Evolutionary conservation across 371 early-diverging fungal genomes (phyloP).

Genomic region (Mucor circinelloides): DNA sequence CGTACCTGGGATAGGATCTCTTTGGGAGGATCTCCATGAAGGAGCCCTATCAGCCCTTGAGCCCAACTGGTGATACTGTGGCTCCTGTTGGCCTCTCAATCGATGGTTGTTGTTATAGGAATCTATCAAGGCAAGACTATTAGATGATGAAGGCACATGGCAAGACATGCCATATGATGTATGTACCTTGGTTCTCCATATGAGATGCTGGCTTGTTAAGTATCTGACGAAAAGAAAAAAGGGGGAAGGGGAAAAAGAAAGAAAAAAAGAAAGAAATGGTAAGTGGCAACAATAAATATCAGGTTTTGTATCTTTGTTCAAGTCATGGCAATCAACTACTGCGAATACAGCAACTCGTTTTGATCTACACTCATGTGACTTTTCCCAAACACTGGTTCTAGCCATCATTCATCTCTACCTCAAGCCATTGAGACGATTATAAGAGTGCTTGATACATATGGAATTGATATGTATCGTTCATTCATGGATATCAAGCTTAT

Average conservation of each 20-base stretch:
- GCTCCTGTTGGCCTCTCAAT: neutral
- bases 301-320: neutral
- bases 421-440: too few species aligned
- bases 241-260: neutral
- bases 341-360: neutral
- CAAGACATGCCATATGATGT: neutral
- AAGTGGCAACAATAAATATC: neutral
- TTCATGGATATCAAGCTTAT: too few species aligned
- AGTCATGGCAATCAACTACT: neutral
- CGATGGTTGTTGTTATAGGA: neutral
- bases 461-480: too few species aligned
- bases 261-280: neutral
- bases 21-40: neutral
- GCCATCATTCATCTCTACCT: too few species aligned
- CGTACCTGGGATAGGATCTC: neutral
- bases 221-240: too few species aligned
- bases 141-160: neutral
- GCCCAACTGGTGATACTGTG: neutral
- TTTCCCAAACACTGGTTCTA: too few species aligned
- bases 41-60: neutral
- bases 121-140: neutral
- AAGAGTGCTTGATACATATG: too few species aligned
- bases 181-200: neutral
- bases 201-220: neutral
- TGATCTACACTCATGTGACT: neutral